phyloP scores from a whole-genome alignment of 148 eudicot species.

The Rhododendron griersonianum region DNA sequence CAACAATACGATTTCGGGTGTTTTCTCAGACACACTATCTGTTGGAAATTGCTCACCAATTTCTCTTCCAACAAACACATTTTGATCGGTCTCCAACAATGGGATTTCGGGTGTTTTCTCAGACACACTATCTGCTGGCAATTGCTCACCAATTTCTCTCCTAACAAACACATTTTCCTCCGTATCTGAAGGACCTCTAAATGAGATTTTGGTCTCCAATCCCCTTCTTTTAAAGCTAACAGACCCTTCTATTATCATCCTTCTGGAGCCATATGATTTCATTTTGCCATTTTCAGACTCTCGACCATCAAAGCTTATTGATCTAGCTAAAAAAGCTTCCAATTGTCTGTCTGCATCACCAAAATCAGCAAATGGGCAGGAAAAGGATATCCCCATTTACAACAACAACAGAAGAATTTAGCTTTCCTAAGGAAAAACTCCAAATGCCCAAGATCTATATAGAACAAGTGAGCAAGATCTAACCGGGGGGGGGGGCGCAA shows the following conservation, averaged over 20 bases:
- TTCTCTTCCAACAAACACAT: conserved; percentile 3
- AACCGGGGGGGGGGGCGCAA: not conserved
- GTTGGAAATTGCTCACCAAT: conserved; percentile 1
- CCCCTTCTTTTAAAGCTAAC: conserved; percentile 36
- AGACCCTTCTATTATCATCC: conserved; percentile 26
- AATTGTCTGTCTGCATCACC: conserved; percentile 23
- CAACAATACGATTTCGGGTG: not conserved
- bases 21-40: not conserved
- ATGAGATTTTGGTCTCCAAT: conserved; percentile 21
- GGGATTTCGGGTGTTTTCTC: conserved; percentile 2
- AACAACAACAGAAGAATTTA: not conserved
- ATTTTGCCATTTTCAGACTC: conserved; percentile 19
- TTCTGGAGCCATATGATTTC: conserved; percentile 26
- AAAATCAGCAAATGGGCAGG: conserved; percentile 22
- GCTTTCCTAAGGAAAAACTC: not conserved
- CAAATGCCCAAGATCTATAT: not conserved
- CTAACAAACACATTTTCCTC: conserved; percentile 7
- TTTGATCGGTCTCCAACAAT: conserved; percentile 4
- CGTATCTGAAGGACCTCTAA: conserved; percentile 7
- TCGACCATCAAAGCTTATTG: conserved; percentile 20
- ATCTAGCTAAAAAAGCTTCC: conserved; percentile 23
- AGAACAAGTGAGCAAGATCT: conserved; percentile 2
- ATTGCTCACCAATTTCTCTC: conserved; percentile 3
- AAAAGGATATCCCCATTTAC: conserved; percentile 31
- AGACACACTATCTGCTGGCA: not conserved